Evolutionary conservation across 1,284 basidiomycete genomes (phyloP).

Genomic region (Ceratobasidium sp.): DNA sequence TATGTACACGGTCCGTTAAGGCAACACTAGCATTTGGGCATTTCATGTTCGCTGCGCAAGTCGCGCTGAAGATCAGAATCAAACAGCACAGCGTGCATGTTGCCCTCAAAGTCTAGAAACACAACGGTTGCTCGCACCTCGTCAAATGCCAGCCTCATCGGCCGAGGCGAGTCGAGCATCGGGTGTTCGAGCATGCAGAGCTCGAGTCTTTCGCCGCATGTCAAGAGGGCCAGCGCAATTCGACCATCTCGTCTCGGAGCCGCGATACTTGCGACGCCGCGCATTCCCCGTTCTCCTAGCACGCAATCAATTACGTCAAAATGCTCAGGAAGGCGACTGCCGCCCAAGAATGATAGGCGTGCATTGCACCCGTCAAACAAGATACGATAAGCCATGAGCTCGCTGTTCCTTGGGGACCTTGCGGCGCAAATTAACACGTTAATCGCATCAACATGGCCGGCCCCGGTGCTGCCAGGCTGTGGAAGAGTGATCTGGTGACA

Average conservation of each 20-base stretch:
- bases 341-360: conserved; percentile 35
- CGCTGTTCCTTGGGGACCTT: conserved; percentile 27
- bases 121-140: conserved; percentile 24
- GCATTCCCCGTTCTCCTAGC: conserved; percentile 21
- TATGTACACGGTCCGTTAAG: conserved; percentile 2
- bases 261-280: conserved; percentile 23
- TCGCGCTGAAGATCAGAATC: conserved; percentile 9
- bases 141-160: conserved; percentile 20
- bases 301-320: conserved; percentile 25
- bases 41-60: conserved; percentile 13
- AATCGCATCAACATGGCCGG: conserved; percentile 4
- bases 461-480: conserved; percentile 1
- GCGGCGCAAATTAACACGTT: conserved; percentile 25
- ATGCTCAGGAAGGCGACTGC: conserved; percentile 18
- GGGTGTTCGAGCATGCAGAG: not conserved
- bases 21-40: conserved; percentile 9
- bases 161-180: not conserved
- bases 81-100: conserved; percentile 26
- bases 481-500: conserved; percentile 43
- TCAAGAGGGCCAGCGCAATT: conserved; percentile 11
- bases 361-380: conserved; percentile 15
- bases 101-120: conserved; percentile 2
- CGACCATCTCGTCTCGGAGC: conserved; percentile 19
- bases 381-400: conserved; percentile 38
- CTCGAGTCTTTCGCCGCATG: not conserved